Evolutionary conservation across 2,329 filamentous ascomycete genomes (phyloP), one percentile per base, ranked within the genome.

Genomic region (Scortechinia acanthostroma): DNA sequence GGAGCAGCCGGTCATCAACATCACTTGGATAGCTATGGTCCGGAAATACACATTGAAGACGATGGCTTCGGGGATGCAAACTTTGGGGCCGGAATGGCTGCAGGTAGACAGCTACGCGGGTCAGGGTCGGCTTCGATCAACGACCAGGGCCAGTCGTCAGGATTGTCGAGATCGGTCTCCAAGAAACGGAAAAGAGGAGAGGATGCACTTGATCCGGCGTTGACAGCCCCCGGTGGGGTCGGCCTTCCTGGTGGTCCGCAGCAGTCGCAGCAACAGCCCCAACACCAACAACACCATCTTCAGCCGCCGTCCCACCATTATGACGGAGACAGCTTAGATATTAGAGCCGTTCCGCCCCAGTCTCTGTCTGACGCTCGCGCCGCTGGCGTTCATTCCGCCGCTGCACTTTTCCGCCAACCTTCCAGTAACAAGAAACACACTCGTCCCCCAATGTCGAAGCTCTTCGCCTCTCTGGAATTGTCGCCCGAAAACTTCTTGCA

Each of bases 401-500:
- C 70, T 1, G 72, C 74, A 2, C 60, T 77, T 6, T 77, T 77
- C 50, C 65, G 74, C 13, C 65, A 68, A 40, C 64, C 66, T 3
- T 70, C 67, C 2, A 63, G 63, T 23, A 66, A 69, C 43, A 75
- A 75, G 55, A 78, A 78, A 52, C 71, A 75, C 52, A 78, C 74
- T 1, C 69, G 75, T 1, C 74, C 74, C 17, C 72, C 75, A 3
- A 76, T 78, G 64, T 75, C 73, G 33, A 77, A 75, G 48, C 61
- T 80, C 28, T 78, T 76, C 51, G 59, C 71, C 21, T 77, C 74
- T 1, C 64, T 80, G 15, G 71, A 76, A 49, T 60, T 79, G 16
- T 71, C 70, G 2, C 73, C 75, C 0, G 75, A 78, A 54, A 71
- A 71, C 48, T 79, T 77, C 49, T 54, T 79, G 15, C 68, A 73